A percentile compares a stretch with the other conserved stretches of the same genome.
Evolutionary conservation across 352 stramenopile species (phyloP).

Genomic region (Globisporangium solare): DNA sequence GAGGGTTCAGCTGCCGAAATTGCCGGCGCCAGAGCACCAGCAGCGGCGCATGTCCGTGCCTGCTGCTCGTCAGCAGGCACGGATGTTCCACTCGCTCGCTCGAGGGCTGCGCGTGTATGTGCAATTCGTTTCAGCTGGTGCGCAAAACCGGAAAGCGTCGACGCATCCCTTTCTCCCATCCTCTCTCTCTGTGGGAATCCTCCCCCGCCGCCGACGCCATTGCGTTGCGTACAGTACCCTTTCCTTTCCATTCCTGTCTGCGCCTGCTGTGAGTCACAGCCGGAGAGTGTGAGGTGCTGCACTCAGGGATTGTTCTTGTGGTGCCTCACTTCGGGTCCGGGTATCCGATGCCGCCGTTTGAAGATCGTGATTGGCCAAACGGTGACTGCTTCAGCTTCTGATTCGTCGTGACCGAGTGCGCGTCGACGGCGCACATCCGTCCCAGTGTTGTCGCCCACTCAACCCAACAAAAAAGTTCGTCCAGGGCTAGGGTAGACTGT

Average conservation of each 20-base stretch:
- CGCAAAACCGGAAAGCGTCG: background rate
- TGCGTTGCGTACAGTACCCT: background rate
- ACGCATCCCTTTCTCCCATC: background rate
- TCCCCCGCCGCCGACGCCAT: too few species aligned
- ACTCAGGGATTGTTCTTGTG: slow-evolving; percentile 6
- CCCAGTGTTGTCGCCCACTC: slow-evolving; percentile 9
- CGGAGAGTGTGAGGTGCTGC: background rate
- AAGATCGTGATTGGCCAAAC: slow-evolving; percentile 11
- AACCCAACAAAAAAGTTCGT: slow-evolving; percentile 5
- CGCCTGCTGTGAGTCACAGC: background rate
- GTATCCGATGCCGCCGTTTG: slow-evolving; percentile 1
- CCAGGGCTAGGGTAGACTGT: background rate
- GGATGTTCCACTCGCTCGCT: too few species aligned
- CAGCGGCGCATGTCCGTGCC: background rate
- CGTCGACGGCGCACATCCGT: slow-evolving; percentile 6
- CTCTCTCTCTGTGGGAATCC: background rate
- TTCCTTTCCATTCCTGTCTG: background rate
- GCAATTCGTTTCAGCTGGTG: too few species aligned
- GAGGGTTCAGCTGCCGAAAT: slow-evolving; percentile 9
- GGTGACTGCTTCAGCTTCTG: slow-evolving; percentile 9
- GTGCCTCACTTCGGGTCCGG: slow-evolving; percentile 1
- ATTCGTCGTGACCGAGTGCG: slow-evolving; percentile 12
- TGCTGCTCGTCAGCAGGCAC: too few species aligned
- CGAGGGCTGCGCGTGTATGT: too few species aligned
- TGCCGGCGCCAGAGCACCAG: background rate